These are phyloP conservation scores for Kuraishia ogatae DNA, from an alignment of 805 yeast genomes.

Conservation along the genomic window DNA sequence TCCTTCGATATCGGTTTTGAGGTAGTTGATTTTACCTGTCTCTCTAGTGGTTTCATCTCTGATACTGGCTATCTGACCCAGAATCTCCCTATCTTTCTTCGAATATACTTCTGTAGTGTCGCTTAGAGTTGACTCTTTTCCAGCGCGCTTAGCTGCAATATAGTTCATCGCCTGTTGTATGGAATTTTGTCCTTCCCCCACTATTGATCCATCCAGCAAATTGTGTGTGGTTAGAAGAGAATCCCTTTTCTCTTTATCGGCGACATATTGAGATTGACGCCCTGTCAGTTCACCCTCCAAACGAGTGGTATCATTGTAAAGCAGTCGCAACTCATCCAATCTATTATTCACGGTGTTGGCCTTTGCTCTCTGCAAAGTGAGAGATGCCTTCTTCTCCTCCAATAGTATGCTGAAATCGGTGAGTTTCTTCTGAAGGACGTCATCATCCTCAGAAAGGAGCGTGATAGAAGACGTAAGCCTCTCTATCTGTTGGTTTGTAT, in stretches of 20 bases:
- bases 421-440: conserved; percentile 28
- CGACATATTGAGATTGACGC: conserved; percentile 14
- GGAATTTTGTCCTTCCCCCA: background rate
- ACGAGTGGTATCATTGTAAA: conserved; percentile 29
- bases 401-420: conserved; percentile 28
- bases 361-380: conserved; percentile 14
- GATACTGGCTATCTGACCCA: conserved; percentile 9
- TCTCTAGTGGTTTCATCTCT: conserved; percentile 30
- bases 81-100: conserved; percentile 7
- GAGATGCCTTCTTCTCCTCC: conserved; percentile 8
- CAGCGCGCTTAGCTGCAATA: background rate
- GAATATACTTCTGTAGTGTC: background rate
- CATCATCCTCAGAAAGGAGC: conserved; percentile 33
- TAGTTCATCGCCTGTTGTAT: background rate
- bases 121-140: background rate
- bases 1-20: conserved; percentile 28
- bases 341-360: conserved; percentile 9
- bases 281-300: conserved; percentile 48
- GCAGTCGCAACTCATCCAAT: conserved; percentile 17
- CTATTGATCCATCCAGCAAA: too few relatives aligned
- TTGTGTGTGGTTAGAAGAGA: background rate
- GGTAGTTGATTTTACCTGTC: conserved; percentile 32
- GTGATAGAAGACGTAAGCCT: conserved; percentile 41
- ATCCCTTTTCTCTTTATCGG: conserved; percentile 5
- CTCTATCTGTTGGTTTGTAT: conserved; percentile 40